Conservation (phyloP, 768 basidiomycete genomes). For the Mrakia gelida region DNA sequence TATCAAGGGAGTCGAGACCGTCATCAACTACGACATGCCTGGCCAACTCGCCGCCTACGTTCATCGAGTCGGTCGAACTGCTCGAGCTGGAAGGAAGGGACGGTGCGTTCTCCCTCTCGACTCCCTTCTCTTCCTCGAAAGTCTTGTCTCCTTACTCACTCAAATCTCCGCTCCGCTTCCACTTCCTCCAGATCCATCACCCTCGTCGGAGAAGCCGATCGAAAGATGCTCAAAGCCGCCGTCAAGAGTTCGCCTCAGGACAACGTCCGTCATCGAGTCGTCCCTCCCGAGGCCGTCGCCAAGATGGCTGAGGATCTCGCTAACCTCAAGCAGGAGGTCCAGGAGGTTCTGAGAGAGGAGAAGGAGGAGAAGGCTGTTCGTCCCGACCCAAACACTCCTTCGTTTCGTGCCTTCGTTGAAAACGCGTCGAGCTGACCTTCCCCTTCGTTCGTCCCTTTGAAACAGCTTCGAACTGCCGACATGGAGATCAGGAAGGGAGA, state of each 20-base stretch:
- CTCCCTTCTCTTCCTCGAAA: background rate
- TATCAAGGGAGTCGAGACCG: conserved; percentile 73
- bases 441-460: conserved; percentile 27
- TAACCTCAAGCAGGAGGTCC: conserved; percentile 67
- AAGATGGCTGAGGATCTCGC: conserved; percentile 69
- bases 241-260: conserved; percentile 79
- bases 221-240: conserved; percentile 91
- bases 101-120: conserved; percentile 56
- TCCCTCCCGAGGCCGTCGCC: conserved; percentile 68
- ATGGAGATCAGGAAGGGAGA: conserved; percentile 94
- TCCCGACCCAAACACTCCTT: background rate
- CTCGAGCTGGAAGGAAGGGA: conserved; percentile 87
- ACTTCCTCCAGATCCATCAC: conserved; percentile 70
- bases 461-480: conserved; percentile 83
- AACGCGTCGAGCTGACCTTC: conserved; percentile 14
- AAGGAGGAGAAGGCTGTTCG: conserved; percentile 86
- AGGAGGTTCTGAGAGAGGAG: conserved; percentile 79
- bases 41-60: conserved; percentile 86
- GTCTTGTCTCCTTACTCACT: background rate
- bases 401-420: background rate
- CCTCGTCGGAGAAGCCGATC: conserved; percentile 89
- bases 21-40: conserved; percentile 99
- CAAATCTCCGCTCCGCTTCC: conserved; percentile 5
- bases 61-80: conserved; percentile 95
- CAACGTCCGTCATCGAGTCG: conserved; percentile 79